These are phyloP conservation scores for Blastocystis sp. DNA, from an alignment of 352 stramenopile species.

Conservation along the genomic window DNA sequence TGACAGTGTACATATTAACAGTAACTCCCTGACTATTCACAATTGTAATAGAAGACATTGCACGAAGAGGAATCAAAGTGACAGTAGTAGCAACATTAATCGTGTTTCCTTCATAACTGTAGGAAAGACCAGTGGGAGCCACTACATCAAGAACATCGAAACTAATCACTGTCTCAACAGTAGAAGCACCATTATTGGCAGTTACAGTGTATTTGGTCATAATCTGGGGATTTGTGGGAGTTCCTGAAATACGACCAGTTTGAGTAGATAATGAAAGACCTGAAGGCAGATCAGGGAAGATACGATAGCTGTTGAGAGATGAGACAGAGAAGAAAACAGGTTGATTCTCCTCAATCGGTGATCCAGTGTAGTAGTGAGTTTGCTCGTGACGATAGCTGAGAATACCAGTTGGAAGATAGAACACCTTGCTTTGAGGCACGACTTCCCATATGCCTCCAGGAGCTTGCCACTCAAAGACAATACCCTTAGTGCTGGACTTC, in stretches of 20 bases:
- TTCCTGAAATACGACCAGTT: conserved; percentile 55
- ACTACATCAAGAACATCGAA: conserved; percentile 14
- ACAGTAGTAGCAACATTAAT: background rate
- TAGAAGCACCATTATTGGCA: background rate
- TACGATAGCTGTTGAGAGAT: background rate
- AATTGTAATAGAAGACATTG: background rate
- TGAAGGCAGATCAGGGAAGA: conserved; percentile 37
- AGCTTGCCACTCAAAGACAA: conserved; percentile 58
- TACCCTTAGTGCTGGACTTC: conserved; percentile 19
- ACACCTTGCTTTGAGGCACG: conserved; percentile 22
- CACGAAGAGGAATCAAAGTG: conserved; percentile 10
- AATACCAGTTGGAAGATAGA: conserved; percentile 44
- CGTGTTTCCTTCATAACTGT: conserved; percentile 1
- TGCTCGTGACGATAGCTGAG: conserved; percentile 56
- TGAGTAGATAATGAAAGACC: conserved; percentile 11
- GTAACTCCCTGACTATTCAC: background rate
- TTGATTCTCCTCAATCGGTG: conserved; percentile 18
- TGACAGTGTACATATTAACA: background rate
- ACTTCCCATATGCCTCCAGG: conserved; percentile 42
- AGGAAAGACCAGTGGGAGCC: background rate
- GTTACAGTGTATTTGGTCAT: conserved; percentile 58
- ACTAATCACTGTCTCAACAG: background rate
- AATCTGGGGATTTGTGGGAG: background rate
- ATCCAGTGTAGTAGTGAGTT: conserved; percentile 15
- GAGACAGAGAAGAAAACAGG: conserved; percentile 23